Base-by-base conservation (phyloP, 202 grass and related monocot genomes). In the Musa balbisiana region DNA sequence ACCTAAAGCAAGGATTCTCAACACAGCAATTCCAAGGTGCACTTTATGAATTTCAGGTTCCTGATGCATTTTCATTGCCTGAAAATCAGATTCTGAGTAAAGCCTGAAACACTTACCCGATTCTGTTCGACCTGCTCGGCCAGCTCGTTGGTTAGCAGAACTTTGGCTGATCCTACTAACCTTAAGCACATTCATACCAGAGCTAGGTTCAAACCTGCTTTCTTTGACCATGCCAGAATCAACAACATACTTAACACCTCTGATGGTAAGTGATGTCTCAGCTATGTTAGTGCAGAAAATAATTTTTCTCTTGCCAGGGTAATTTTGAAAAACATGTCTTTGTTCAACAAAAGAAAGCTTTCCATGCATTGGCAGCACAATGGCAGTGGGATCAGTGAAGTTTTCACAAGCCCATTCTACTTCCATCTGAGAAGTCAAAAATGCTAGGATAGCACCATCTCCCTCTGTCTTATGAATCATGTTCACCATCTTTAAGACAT, bases 231-330 rank as follows among this genome's bases (percentile, higher is more conserved):
- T 81, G 51, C 94, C 94, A 87, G 88, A 89, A 84, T 98, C 94
- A 77, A 98, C 87, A 77, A 97, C 90, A 79, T 87, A 93, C 76
- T 89, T 98, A 64, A 93, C 84, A 54, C 88, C 90, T 78, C 82
- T 81, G 75, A 98, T 98, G 9, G 90, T 98, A 66, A 98, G 76
- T 75, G 94, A 93, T 67, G 94, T 98, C 86, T 98, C 94, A 55
- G 94, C 94, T 79, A 98, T 84, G 73, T 98, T 98, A 8, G 94
- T 98, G 73, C 84, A 93, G 74, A 98, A 98, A 81, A 98, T 93
- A 78, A 98, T 70, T 78, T 98, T 93, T 73, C 94, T 91, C 77
- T 91, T 98, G 72, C 87, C 86, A 60, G 88, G 83, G 74, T 93
- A 93, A 78, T 74, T 87, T 84, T 89, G 89, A 79, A 93, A 98